phyloP scores from a whole-genome alignment of 345 rosid species.

The Hibiscus syriacus region DNA sequence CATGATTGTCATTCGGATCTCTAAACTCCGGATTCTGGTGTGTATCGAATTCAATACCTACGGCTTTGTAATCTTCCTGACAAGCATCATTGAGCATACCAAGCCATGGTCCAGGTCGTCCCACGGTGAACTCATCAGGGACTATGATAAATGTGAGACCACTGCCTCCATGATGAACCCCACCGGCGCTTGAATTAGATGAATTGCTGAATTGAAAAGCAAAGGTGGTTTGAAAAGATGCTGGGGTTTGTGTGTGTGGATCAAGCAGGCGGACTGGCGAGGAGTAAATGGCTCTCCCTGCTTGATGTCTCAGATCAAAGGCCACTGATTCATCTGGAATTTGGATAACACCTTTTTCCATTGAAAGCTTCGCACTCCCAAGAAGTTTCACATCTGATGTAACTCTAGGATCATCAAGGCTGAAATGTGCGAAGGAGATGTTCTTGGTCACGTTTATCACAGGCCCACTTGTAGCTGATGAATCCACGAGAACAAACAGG shows the following conservation, averaged over 20 bases:
- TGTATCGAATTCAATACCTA: slow-evolving; percentile 40
- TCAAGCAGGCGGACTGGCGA: slow-evolving; percentile 36
- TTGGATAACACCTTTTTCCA: slow-evolving; percentile 22
- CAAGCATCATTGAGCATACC: slow-evolving; percentile 55
- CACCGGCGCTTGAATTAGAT: background rate
- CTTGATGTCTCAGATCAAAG: slow-evolving; percentile 32
- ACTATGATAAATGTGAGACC: slow-evolving; percentile 44
- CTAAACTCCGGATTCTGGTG: slow-evolving; percentile 35
- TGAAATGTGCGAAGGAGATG: slow-evolving; percentile 33
- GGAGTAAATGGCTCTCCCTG: slow-evolving; percentile 40
- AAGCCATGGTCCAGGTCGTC: slow-evolving; percentile 49
- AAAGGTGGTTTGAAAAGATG: slow-evolving; percentile 36
- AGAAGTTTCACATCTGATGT: slow-evolving; percentile 27
- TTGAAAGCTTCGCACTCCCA: slow-evolving; percentile 34
- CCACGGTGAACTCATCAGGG: slow-evolving; percentile 48
- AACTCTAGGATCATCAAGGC: slow-evolving; percentile 18
- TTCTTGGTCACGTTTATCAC: slow-evolving; percentile 29
- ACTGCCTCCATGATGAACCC: slow-evolving; percentile 27
- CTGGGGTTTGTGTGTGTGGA: slow-evolving; percentile 24
- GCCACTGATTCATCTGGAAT: slow-evolving; percentile 32
- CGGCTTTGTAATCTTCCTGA: slow-evolving; percentile 37
- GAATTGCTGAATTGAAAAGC: slow-evolving; percentile 35
- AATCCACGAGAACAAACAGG: background rate
- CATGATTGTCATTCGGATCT: slow-evolving; percentile 46
- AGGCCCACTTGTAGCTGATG: background rate